Conservation (phyloP, 192 early-diverging fungal genomes). For the Umbelopsis vinacea region DNA sequence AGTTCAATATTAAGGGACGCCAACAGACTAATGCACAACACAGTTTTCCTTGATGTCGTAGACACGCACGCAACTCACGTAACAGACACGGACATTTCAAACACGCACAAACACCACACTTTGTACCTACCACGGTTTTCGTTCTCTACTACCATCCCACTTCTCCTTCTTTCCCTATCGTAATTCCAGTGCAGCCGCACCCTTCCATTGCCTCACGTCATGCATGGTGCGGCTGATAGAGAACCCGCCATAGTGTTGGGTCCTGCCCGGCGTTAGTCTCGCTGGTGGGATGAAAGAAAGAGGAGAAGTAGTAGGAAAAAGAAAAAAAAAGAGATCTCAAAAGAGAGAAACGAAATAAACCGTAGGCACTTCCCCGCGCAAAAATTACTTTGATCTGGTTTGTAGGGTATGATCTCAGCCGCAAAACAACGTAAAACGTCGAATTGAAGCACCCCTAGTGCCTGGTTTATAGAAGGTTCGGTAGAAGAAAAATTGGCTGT, state of each 20-base stretch:
- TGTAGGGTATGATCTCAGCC: slow-evolving; percentile 50
- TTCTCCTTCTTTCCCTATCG: not conserved
- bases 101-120: not conserved
- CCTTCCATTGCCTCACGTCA: not conserved
- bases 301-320: not conserved
- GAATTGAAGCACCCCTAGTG: slow-evolving; percentile 31
- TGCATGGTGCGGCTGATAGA: not conserved
- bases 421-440: slow-evolving; percentile 2
- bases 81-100: not conserved
- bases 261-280: too few relatives aligned
- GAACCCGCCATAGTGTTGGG: not conserved
- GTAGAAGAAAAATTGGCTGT: not conserved
- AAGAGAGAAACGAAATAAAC: slow-evolving; percentile 20
- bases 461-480: slow-evolving; percentile 24
- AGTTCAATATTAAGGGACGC: too few relatives aligned
- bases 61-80: too few relatives aligned
- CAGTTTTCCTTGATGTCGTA: too few relatives aligned
- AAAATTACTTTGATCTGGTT: slow-evolving; percentile 44
- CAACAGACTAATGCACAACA: too few relatives aligned
- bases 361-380: slow-evolving; percentile 31
- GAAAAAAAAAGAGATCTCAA: not conserved
- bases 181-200: not conserved
- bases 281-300: too few relatives aligned
- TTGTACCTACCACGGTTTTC: not conserved
- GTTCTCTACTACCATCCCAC: not conserved